These are phyloP conservation scores for Polyplosphaeria fusca DNA, from an alignment of 495 filamentous ascomycete species.

Conservation along the genomic window DNA sequence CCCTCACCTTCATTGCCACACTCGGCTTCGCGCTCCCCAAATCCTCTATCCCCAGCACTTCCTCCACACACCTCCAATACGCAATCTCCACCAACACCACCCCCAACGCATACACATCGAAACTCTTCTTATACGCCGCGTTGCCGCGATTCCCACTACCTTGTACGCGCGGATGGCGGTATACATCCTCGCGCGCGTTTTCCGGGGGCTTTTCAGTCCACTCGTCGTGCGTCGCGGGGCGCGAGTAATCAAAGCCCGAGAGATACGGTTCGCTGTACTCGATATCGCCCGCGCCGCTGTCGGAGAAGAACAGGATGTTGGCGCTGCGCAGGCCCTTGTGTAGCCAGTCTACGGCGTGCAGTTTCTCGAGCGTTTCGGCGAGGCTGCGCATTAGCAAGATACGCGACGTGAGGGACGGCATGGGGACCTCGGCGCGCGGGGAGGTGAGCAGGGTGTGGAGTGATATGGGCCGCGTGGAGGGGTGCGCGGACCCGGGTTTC, in stretches of 20 bases:
- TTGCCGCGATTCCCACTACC: constrained; percentile 28
- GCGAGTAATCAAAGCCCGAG: constrained; percentile 54
- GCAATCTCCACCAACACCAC: constrained; percentile 52
- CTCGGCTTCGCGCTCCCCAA: constrained; percentile 25
- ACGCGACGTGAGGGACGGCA: constrained; percentile 29
- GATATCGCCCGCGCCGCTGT: constrained; percentile 33
- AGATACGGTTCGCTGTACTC: constrained; percentile 44
- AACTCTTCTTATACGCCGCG: constrained; percentile 47
- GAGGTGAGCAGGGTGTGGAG: constrained; percentile 30
- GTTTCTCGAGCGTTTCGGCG: constrained; percentile 32
- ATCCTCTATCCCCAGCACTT: constrained; percentile 42
- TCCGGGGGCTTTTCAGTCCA: constrained; percentile 52
- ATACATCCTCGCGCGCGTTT: constrained; percentile 47
- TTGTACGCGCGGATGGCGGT: constrained; percentile 51
- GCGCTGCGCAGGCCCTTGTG: constrained; percentile 56
- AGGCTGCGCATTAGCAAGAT: constrained; percentile 31
- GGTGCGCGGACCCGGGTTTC: constrained; percentile 29
- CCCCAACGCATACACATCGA: constrained; percentile 53
- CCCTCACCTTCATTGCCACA: constrained; percentile 18
- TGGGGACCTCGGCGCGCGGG: constrained; percentile 6
- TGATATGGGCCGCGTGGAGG: constrained; percentile 24
- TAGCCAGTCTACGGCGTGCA: constrained; percentile 57
- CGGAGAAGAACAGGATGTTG: constrained; percentile 53
- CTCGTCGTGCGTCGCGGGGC: constrained; percentile 50
- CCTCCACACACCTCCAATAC: constrained; percentile 49